Conservation (phyloP, 495 filamentous ascomycete species). For the Podospora sp. region DNA sequence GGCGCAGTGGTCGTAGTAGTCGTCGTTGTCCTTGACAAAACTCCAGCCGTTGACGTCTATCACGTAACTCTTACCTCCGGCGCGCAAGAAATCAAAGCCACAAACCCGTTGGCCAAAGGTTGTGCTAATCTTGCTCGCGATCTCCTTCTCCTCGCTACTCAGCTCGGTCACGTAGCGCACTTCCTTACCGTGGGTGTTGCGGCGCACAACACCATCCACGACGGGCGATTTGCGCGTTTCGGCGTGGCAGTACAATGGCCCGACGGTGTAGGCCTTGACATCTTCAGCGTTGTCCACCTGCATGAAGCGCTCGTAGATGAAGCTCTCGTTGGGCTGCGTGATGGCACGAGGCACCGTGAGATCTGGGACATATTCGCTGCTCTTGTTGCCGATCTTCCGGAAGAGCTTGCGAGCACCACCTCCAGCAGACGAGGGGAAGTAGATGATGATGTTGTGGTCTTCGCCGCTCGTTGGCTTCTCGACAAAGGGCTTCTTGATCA, state of each 20-base stretch:
- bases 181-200: conserved; percentile 97
- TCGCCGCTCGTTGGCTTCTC: conserved; percentile 98
- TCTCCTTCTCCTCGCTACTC: conserved; percentile 75
- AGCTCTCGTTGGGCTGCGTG: conserved; percentile 76
- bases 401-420: conserved; percentile 91
- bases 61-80: conserved; percentile 87
- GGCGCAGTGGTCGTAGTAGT: conserved; percentile 93
- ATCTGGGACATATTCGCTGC: conserved; percentile 83
- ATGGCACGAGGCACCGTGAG: conserved; percentile 77
- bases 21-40: conserved; percentile 99
- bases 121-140: conserved; percentile 86
- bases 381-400: conserved; percentile 97
- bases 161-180: conserved; percentile 90
- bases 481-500: conserved; percentile 91
- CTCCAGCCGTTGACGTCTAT: conserved; percentile 99
- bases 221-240: conserved; percentile 97
- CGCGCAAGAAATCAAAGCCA: conserved; percentile 92
- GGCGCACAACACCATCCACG: conserved; percentile 91
- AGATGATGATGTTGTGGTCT: conserved; percentile 98
- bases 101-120: conserved; percentile 95
- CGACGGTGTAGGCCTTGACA: conserved; percentile 98
- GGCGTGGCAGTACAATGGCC: conserved; percentile 89
- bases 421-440: conserved; percentile 82
- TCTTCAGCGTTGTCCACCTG: conserved; percentile 95
- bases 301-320: conserved; percentile 96